Evolutionary conservation across 1,284 basidiomycete genomes (phyloP), one percentile per base, ranked within the genome.

Genomic region (Sporisorium scitamineum): DNA sequence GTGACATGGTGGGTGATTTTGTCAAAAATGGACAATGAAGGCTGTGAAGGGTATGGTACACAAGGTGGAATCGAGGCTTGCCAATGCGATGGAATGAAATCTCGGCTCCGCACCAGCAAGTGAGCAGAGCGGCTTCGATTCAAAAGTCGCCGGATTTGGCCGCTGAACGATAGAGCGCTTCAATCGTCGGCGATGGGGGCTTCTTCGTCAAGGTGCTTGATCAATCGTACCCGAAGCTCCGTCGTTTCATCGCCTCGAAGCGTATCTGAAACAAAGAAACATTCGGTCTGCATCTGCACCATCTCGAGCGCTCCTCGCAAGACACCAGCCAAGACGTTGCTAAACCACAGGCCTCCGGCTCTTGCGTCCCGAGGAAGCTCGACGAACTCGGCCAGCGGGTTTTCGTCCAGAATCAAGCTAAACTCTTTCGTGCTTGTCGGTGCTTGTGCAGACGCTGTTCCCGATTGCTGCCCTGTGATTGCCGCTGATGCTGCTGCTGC

Each of bases 221-320:
- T 87, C 71, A 99, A 88, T 70, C 90, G 92, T 59, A 99, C 95
- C 58, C 93, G 90, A 75, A 99, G 92, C 86, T 97, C 95, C 11
- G 97, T 99, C 68, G 88, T 90, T 80, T 98, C 96, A 84, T 98
- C 96, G 1, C 97, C 97, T 66, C 94, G 88, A 69, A 99, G 88
- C 14, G 92, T 90, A 80, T 99, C 97, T 3, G 94, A 94, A 18
- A 97, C 86, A 86, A 99, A 99, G 57, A 91, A 90, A 20, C 91
- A 92, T 75, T 95, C 92, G 13, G 97, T 95, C 86, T 97, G 95
- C 90, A 98, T 93, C 86, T 99, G 96, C 80, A 97, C 97, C 97
- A 99, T 99, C 87, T 99, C 97, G 54, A 99, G 86, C 26, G 95
- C 91, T 1, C 97, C 97, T 59, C 95, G 88, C 52, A 99, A 86